Evolutionary conservation across 2,329 filamentous ascomycete species (phyloP), one percentile per base, ranked within the genome.

Genomic region (Shiraia sp.): DNA sequence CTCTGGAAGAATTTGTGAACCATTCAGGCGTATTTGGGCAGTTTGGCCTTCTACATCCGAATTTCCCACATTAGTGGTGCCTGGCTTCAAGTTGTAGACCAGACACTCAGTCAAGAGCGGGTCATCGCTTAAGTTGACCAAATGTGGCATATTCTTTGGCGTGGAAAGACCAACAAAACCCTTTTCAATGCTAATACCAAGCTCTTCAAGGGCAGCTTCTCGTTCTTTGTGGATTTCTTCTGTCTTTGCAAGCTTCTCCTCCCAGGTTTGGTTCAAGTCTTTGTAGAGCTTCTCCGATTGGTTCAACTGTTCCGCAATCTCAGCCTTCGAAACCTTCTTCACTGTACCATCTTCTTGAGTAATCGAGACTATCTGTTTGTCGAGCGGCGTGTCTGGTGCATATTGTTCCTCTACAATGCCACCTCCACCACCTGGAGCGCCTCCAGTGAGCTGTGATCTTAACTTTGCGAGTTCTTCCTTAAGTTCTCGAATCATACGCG

Each of bases 121-220:
- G 53, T 79, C 76, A 42, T 79, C 75, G 53, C 91, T 96, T 55
- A 99, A 74, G 68, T 99, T 99, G 71, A 99, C 93, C 71, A 99
- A 74, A 82, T 99, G 93, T 7, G 93, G 93, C 89, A 97, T 99
- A 73, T 96, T 96, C 75, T 99, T 99, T 1, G 93, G 93, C 14
- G 91, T 97, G 46, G 90, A 92, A 47, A 99, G 76, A 10, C 93
- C 93, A 47, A 99, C 86, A 63, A 96, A 96, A 6, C 93, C 93
- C 70, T 99, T 99, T 66, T 99, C 93, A 54, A 99, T 99, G 70
- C 91, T 97, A 72, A 99, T 97, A 53, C 93, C 93, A 30, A 99
- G 80, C 68, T 99, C 93, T 73, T 99, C 93, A 32, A 99, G 76
- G 8, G 93, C 93, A 33, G 90, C 84, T 71, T 99, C 93, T 55